These are phyloP conservation scores for Aureobasidium mangrovei DNA, from an alignment of 2,329 filamentous ascomycete species.

Conservation along the genomic window DNA sequence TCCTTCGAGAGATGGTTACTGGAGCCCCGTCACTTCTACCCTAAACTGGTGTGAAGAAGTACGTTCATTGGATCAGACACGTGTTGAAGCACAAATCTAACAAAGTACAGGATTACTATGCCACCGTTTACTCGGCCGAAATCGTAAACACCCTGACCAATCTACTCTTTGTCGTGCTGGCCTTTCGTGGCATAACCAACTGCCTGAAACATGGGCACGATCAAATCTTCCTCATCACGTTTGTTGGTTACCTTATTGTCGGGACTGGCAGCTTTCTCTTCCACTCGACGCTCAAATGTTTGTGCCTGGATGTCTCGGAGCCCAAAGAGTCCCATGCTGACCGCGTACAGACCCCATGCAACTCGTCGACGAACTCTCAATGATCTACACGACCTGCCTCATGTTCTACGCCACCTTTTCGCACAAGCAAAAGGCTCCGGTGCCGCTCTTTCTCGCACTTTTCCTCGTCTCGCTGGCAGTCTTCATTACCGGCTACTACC, in stretches of 20 bases:
- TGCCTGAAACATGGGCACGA: slow-evolving; percentile 67
- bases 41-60: slow-evolving; percentile 77
- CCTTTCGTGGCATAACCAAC: slow-evolving; percentile 63
- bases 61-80: slow-evolving; percentile 17
- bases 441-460: slow-evolving; percentile 48
- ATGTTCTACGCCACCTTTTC: slow-evolving; percentile 69
- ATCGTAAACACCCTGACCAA: slow-evolving; percentile 78
- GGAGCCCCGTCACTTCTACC: slow-evolving; percentile 62
- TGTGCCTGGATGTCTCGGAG: slow-evolving; percentile 17
- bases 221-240: slow-evolving; percentile 61
- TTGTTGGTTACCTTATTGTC: slow-evolving; percentile 52
- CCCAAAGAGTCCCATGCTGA: background rate
- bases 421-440: slow-evolving; percentile 48
- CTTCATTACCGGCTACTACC: slow-evolving; percentile 73
- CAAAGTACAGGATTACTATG: slow-evolving; percentile 58
- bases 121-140: slow-evolving; percentile 66
- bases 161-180: slow-evolving; percentile 69
- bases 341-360: slow-evolving; percentile 54
- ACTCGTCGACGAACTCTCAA: slow-evolving; percentile 59
- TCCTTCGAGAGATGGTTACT: slow-evolving; percentile 50
- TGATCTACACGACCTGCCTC: slow-evolving; percentile 64
- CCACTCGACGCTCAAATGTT: slow-evolving; percentile 55
- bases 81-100: background rate
- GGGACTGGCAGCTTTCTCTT: slow-evolving; percentile 55
- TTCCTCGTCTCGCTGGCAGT: slow-evolving; percentile 44